Evolutionary conservation across 23 red algal species (phyloP).

Genomic region (Gracilaria caudata): DNA sequence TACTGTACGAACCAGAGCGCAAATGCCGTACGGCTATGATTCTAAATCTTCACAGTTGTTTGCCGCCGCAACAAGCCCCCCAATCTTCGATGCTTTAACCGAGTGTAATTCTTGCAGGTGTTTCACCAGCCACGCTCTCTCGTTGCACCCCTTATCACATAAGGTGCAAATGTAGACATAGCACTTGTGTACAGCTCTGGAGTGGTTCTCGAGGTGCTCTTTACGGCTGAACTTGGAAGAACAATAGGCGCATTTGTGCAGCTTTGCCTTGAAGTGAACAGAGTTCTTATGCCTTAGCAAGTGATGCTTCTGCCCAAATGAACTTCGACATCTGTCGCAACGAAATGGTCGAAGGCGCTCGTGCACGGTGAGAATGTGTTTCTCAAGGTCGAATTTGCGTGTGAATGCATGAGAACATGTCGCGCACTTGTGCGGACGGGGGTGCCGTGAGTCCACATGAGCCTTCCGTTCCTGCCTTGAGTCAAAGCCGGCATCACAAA

Average conservation of each 20-base stretch:
- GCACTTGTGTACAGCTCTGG: conserved; percentile 31
- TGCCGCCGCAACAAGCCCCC: background rate
- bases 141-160: background rate
- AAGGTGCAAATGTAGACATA: background rate
- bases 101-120: background rate
- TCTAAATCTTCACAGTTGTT: conserved; percentile 5
- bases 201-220: conserved; percentile 58
- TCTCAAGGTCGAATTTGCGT: conserved; percentile 49
- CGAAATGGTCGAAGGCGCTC: conserved; percentile 47
- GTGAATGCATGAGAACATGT: conserved; percentile 26
- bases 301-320: conserved; percentile 73
- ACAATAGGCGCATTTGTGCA: conserved; percentile 28
- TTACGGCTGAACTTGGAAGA: conserved; percentile 20
- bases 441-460: background rate
- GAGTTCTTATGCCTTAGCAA: conserved; percentile 57
- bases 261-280: conserved; percentile 52
- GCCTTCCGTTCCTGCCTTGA: background rate
- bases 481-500: conserved; percentile 4
- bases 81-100: background rate
- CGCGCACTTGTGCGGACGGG: conserved; percentile 1
- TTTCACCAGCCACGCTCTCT: background rate
- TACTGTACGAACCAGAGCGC: no score
- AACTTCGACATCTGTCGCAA: conserved; percentile 37
- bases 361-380: conserved; percentile 60
- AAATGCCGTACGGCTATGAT: background rate